Evolutionary conservation across 495 filamentous ascomycete genomes (phyloP), one percentile per base, ranked within the genome.

Genomic region (Acidomyces sp.): DNA sequence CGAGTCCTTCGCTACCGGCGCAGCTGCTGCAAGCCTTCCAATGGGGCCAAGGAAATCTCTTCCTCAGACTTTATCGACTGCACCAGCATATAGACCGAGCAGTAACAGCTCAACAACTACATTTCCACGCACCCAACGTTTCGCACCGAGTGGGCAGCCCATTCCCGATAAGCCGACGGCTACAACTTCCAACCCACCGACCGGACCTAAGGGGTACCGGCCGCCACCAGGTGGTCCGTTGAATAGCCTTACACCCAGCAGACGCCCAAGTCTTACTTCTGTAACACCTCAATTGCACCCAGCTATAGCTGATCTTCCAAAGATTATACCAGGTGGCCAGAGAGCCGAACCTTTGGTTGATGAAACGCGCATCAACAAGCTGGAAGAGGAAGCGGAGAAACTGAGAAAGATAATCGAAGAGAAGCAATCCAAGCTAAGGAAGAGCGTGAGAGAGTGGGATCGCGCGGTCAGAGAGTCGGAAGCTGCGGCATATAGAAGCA

Each of bases 401-500:
- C 44, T 81, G 35, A 48, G 72, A 2, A 67, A 72, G 28, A 55
- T 66, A 19, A 67, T 75, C 33, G 60, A 64, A n/a, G 69, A 71
- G 44, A 72, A 67, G 44, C 70, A 79, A 44, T 57, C 53, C 33
- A 53, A 56, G 35, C 75, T 73, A 46, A 58, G 74, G 43, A 51
- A 58, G 34, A 62, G 55, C 0, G 34, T 77, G 22, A 62, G 65
- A 36, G 73, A 79, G 25, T 81, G 77, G 77, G 73, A 74, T 28
- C 61, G 57, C 31, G 41, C 72, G 42, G 68, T 76, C 44, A 56
- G 71, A 18, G 77, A 81, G 55, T 71, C 65, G 33, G 68, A 68
- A 12, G 71, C 70, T 30, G 70, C 69, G 22, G 69, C 69, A 3
- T 51, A 78, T 37, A 72, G 69, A 54, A 72, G 67, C 41, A 74